Base-by-base conservation (phyloP, 1,284 basidiomycete genomes). In the Cutaneotrichosporon mucoides region DNA sequence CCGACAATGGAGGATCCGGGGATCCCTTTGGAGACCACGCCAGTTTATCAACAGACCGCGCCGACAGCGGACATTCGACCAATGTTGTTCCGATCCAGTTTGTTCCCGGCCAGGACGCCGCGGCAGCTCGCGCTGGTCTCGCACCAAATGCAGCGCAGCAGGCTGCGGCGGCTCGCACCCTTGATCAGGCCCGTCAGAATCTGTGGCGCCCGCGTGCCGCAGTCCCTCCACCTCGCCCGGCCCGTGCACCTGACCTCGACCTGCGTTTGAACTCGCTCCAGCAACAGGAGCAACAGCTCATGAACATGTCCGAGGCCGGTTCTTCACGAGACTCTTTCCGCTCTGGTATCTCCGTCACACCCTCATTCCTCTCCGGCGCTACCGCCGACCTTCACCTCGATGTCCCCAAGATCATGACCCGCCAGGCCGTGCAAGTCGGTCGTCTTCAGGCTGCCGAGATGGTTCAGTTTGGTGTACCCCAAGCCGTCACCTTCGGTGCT, bases 51-150 rank as follows among this genome's bases (percentile, higher is more conserved):
- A 77, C 75, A 0, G 68, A 68, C 46, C 62, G 61, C 2, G 67
- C 60, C 4, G 68, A 66, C 15, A 64, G 63, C 11, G 69, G 67
- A 8, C 66, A 69, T 37, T 67, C 68, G 11, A 75, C 76, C 35
- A 76, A 78, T 53, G 75, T 79, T 47, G 76, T 79, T 33, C 78
- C 77, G 2, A 79, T 78, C 48, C 76, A 77, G 44, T 79, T 68
- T 49, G 73, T 77, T n/a, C 75, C 76, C 10, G 61, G 63, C 34
- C 58, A 59, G 46, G n/a, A n/a, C n/a, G 69, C 70, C 44, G 45
- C 53, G 33, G 42, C 57, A 9, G 55, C 60, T 5, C 53, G 53
- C 35, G 33, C 59, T 60, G 46, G 64, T 52, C 41, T 60, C 44
- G 42, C 48, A 12, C 34, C 54, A 6, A 41, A 40, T 41, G 51